Evolutionary conservation across 768 basidiomycete genomes (phyloP).

Genomic region (Termitomyces heimii): DNA sequence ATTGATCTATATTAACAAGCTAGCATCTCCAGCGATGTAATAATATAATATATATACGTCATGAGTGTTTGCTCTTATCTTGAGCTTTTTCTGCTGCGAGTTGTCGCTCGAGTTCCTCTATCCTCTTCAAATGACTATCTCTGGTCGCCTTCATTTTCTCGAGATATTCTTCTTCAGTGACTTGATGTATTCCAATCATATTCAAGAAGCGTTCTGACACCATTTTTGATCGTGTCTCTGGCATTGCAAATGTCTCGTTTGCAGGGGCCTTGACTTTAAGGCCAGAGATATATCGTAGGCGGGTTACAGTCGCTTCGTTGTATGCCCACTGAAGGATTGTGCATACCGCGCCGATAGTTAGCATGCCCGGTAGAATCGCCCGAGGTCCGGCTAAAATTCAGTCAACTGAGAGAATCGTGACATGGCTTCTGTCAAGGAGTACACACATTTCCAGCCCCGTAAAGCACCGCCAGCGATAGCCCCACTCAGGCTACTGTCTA

Average conservation of each 20-base stretch:
- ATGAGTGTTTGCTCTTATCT: conserved; percentile 11
- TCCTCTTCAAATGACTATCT: conserved; percentile 46
- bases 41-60: neutral
- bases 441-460: conserved; percentile 53
- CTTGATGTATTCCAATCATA: conserved; percentile 42
- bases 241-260: conserved; percentile 8
- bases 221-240: conserved; percentile 10
- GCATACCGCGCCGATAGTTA: conserved; percentile 55
- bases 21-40: neutral
- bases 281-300: conserved; percentile 52
- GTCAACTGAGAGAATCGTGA: neutral
- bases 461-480: conserved; percentile 57
- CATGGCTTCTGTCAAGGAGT: neutral
- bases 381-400: conserved; percentile 48
- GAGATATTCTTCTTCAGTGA: conserved; percentile 75
- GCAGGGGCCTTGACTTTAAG: conserved; percentile 17
- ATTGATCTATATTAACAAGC: neutral
- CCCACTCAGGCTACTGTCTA: conserved; percentile 74
- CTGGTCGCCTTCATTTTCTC: conserved; percentile 50
- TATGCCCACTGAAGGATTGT: conserved; percentile 58
- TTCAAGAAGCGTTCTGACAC: conserved; percentile 35
- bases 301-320: conserved; percentile 61
- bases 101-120: conserved; percentile 49
- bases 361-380: conserved; percentile 51
- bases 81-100: conserved; percentile 28